These are phyloP conservation scores for Catharanthus roseus DNA, from an alignment of 257 asterid genomes.

Conservation along the genomic window DNA sequence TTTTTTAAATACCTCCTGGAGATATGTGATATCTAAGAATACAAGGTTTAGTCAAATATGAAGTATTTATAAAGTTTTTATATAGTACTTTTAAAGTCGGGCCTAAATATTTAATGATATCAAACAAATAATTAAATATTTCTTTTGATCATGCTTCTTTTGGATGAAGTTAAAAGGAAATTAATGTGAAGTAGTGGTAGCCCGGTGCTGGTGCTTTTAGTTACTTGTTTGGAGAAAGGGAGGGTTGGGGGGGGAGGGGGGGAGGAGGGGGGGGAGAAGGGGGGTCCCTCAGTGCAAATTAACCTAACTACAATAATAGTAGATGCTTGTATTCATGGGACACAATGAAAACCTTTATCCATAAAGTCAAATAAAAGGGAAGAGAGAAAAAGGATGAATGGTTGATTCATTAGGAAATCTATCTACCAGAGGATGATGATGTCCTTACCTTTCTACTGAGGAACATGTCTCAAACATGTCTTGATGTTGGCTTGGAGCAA, in stretches of 20 bases:
- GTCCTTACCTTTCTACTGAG: conserved; percentile 15
- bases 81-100: no score
- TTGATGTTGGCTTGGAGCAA: conserved; percentile 33
- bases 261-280: no score
- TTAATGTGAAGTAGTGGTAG: conserved; percentile 19
- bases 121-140: no score
- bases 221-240: no score
- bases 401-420: conserved; percentile 13
- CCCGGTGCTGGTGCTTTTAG: conserved; percentile 17
- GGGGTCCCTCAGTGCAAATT: conserved; percentile 16
- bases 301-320: conserved; percentile 14
- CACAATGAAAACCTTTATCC: conserved; percentile 25
- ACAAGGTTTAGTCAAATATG: no score
- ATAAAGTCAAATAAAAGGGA: conserved; percentile 23
- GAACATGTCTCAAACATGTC: conserved; percentile 79
- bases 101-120: no score
- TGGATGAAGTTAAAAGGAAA: conserved; percentile 9
- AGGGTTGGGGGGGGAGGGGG: no score
- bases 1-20: no score
- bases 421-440: conserved; percentile 15
- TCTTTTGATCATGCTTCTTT: conserved; percentile 3
- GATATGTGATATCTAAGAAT: no score
- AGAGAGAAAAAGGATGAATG: not conserved
- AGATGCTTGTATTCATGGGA: conserved; percentile 14
- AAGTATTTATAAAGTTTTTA: no score